These are phyloP conservation scores for Arachis hypogaea DNA, from an alignment of 306 rosid species.

Conservation along the genomic window DNA sequence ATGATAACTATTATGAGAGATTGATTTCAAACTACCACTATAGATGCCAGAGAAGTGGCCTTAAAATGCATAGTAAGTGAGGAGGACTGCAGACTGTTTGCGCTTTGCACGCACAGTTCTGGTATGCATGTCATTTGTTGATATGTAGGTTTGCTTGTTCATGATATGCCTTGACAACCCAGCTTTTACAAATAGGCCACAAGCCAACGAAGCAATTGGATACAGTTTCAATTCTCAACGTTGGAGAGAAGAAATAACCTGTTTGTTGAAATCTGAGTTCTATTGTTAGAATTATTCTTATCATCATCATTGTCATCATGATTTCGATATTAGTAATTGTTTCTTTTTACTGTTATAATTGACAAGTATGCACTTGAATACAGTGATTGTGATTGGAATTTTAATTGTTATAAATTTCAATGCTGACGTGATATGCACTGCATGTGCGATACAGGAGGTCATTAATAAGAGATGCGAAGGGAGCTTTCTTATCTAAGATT, in stretches of 20 bases:
- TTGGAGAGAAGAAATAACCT: background rate
- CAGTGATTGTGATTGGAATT: conserved; percentile 25
- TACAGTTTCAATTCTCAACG: conserved; percentile 13
- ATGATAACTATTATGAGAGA: background rate
- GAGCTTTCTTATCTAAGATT: conserved; percentile 57
- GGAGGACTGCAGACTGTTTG: conserved; percentile 12
- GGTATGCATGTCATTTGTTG: background rate
- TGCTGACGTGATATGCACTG: conserved; percentile 29
- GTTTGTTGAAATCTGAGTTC: conserved; percentile 20
- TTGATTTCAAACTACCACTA: conserved; percentile 26
- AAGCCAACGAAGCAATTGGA: background rate
- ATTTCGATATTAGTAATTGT: too few species aligned
- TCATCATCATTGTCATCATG: too few species aligned
- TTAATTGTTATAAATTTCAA: background rate
- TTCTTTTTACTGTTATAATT: background rate
- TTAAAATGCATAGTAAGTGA: background rate
- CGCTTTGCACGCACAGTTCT: background rate
- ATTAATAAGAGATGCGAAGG: conserved; percentile 61
- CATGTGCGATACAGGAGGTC: conserved; percentile 60
- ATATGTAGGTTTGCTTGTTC: conserved; percentile 6
- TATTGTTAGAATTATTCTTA: background rate
- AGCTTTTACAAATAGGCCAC: conserved; percentile 18
- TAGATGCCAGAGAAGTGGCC: background rate
- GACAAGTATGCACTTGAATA: conserved; percentile 8
- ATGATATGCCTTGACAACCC: conserved; percentile 7